These are phyloP conservation scores for Sesbania bispinosa DNA, from an alignment of 306 rosid species.

Conservation along the genomic window DNA sequence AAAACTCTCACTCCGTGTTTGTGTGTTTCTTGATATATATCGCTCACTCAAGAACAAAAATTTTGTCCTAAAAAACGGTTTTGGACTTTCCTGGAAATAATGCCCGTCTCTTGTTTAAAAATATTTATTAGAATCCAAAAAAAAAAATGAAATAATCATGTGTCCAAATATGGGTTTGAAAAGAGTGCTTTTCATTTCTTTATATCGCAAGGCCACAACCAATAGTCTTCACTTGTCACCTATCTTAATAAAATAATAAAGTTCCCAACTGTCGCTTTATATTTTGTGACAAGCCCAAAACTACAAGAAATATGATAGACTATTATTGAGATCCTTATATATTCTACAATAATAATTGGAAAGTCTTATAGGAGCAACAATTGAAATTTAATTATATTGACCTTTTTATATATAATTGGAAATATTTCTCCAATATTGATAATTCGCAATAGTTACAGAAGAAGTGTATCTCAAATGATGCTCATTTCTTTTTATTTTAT, in stretches of 20 bases:
- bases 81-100: neutral
- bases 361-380: neutral
- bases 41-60: too few species aligned
- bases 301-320: neutral
- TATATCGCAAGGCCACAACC: neutral
- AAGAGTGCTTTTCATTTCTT: neutral
- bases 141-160: neutral
- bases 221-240: conserved; percentile 2
- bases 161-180: neutral
- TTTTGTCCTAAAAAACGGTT: neutral
- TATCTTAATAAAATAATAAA: conserved; percentile 13
- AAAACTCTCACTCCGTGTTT: too few species aligned
- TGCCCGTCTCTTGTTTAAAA: neutral
- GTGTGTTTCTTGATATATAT: too few species aligned
- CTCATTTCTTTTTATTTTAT: too few species aligned
- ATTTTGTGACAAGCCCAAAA: neutral
- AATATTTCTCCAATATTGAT: neutral
- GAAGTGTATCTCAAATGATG: neutral
- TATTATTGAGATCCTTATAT: neutral
- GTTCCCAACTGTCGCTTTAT: conserved; percentile 13
- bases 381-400: neutral
- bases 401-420: neutral
- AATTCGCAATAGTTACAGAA: neutral
- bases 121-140: neutral
- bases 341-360: conserved; percentile 1